Percentiles rank a stretch among this genome's conserved stretches.
phyloP scores from a whole-genome alignment of 768 basidiomycete species.

The Leccinellum rugosiceps region DNA sequence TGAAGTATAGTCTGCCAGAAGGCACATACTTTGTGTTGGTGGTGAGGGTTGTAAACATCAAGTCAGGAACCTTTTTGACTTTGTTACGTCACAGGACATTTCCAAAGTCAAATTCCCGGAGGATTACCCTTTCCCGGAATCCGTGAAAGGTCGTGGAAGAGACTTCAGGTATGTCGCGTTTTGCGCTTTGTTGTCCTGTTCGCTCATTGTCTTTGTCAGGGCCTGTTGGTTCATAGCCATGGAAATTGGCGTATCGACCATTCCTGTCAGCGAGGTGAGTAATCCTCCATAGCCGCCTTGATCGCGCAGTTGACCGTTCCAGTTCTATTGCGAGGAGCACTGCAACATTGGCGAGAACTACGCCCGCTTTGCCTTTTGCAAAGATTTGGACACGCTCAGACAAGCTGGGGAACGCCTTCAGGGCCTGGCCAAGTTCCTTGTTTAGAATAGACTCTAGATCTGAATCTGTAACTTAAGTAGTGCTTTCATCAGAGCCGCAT shows the following conservation, averaged over 20 bases:
- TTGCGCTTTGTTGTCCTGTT: not conserved
- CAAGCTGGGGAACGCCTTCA: slow-evolving; percentile 82
- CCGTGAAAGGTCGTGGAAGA: slow-evolving; percentile 71
- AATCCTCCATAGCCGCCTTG: not conserved
- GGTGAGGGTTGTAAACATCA: slow-evolving; percentile 41
- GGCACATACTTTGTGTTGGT: slow-evolving; percentile 90
- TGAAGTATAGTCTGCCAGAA: slow-evolving; percentile 85
- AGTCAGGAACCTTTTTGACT: not conserved
- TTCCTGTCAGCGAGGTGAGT: slow-evolving; percentile 91
- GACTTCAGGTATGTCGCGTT: slow-evolving; percentile 69
- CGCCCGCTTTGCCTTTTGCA: slow-evolving; percentile 93
- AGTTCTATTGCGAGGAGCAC: slow-evolving; percentile 95
- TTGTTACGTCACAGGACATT: slow-evolving; percentile 53
- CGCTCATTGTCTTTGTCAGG: slow-evolving; percentile 37
- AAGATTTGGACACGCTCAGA: slow-evolving; percentile 82
- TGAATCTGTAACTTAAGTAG: not conserved
- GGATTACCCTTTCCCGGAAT: slow-evolving; percentile 77
- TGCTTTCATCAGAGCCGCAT: not conserved
- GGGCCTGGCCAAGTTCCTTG: slow-evolving; percentile 64
- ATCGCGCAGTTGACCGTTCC: slow-evolving; percentile 9
- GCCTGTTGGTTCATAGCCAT: slow-evolving; percentile 95
- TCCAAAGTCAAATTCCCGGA: slow-evolving; percentile 77
- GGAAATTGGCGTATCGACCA: slow-evolving; percentile 87
- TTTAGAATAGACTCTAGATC: slow-evolving; percentile 9
- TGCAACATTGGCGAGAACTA: slow-evolving; percentile 81